Evolutionary conservation across 768 basidiomycete genomes (phyloP).

Genomic region (Lyophyllum decastes): DNA sequence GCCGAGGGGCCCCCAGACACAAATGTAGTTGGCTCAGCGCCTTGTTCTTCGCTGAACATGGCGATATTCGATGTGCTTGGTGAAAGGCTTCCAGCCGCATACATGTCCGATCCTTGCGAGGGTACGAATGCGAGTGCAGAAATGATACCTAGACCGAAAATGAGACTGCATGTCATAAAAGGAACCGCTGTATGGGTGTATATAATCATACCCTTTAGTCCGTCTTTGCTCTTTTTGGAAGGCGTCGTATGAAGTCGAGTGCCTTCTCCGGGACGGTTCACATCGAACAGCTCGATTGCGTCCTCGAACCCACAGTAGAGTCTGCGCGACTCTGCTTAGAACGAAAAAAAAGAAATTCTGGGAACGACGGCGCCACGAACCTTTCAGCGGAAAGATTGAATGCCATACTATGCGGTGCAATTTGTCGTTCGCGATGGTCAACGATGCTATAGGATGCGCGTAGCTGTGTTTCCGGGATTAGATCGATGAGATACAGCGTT

Average conservation of each 20-base stretch:
- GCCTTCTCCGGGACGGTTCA: conserved; percentile 23
- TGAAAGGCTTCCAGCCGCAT: conserved; percentile 78
- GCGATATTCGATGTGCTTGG: conserved; percentile 59
- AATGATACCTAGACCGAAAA: conserved; percentile 64
- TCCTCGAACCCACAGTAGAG: conserved; percentile 30
- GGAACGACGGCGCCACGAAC: conserved; percentile 34
- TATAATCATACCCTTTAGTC: conserved; percentile 73
- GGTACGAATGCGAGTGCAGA: conserved; percentile 81
- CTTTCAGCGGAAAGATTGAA: conserved; percentile 72
- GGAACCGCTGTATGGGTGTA: background rate
- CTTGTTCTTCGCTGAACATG: conserved; percentile 62
- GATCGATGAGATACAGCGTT: background rate
- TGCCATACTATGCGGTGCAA: conserved; percentile 82
- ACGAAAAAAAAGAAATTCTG: background rate
- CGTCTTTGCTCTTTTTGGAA: conserved; percentile 52
- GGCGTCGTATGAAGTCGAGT: conserved; percentile 23
- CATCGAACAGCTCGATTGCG: conserved; percentile 28
- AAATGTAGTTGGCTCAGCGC: conserved; percentile 56
- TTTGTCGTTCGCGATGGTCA: conserved; percentile 89
- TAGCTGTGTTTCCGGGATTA: conserved; percentile 49
- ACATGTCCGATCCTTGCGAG: conserved; percentile 59
- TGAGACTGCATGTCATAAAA: background rate
- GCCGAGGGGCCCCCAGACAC: conserved; percentile 56
- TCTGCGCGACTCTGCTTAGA: background rate
- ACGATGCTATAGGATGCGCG: conserved; percentile 91